A percentile compares a stretch with the other conserved stretches of the same genome.
These are phyloP conservation scores for Fusarium tuaranense DNA, from an alignment of 2,329 filamentous ascomycete genomes.

Conservation along the genomic window DNA sequence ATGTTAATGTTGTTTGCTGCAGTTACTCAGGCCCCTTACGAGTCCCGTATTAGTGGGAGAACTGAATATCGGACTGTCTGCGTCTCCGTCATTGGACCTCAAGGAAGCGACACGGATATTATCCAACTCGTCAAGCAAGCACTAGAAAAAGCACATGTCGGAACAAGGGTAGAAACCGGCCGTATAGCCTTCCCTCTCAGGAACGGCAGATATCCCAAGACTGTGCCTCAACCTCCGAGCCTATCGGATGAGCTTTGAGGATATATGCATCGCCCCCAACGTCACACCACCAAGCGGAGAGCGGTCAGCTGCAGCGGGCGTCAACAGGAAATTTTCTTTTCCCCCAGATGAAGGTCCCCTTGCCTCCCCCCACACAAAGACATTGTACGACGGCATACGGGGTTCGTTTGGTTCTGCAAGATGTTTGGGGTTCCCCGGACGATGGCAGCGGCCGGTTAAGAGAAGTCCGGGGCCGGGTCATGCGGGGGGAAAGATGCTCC, in stretches of 20 bases:
- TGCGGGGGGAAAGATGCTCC: slow-evolving; percentile 12
- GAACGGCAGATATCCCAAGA: slow-evolving; percentile 6
- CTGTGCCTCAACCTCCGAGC: slow-evolving; percentile 8
- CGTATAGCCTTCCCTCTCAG: slow-evolving; percentile 42
- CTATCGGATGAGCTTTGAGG: slow-evolving; percentile 28
- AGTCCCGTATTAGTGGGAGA: slow-evolving; percentile 44
- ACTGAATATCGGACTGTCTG: slow-evolving; percentile 48
- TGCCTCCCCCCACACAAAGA: slow-evolving; percentile 25
- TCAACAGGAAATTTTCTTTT: not conserved
- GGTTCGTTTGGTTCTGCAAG: slow-evolving; percentile 1
- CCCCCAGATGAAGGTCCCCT: not conserved
- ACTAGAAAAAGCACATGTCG: slow-evolving; percentile 44
- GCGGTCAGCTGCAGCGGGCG: slow-evolving; percentile 21
- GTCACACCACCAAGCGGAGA: slow-evolving; percentile 35
- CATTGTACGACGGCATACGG: slow-evolving; percentile 15
- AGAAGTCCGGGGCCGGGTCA: slow-evolving; percentile 25
- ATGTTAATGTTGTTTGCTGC: slow-evolving; percentile 16
- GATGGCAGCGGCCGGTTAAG: slow-evolving; percentile 9
- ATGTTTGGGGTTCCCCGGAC: slow-evolving; percentile 32
- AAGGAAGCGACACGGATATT: slow-evolving; percentile 42
- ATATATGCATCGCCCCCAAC: slow-evolving; percentile 27
- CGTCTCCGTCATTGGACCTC: slow-evolving; percentile 45
- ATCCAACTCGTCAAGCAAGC: slow-evolving; percentile 46
- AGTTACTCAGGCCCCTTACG: slow-evolving; percentile 49
- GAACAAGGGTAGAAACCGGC: slow-evolving; percentile 45